These are phyloP conservation scores for Fusarium caatingaense DNA, from an alignment of 2,329 filamentous ascomycete species.

Conservation along the genomic window DNA sequence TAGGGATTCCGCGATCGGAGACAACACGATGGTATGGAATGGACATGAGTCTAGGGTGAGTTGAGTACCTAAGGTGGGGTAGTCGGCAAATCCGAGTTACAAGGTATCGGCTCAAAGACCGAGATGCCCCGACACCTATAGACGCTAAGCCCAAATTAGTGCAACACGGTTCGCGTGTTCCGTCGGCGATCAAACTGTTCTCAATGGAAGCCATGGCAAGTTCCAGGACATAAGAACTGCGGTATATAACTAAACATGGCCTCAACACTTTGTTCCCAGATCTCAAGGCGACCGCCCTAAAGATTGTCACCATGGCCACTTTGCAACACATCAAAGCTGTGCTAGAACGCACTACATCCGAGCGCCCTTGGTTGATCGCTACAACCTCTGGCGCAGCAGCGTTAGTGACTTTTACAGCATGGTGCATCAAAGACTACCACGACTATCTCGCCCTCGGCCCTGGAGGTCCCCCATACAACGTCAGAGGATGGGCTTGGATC, in stretches of 20 bases:
- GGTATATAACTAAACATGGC: not conserved
- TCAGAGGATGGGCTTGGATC: not conserved
- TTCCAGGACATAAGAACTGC: not conserved
- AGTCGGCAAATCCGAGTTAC: not conserved
- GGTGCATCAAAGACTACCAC: not conserved
- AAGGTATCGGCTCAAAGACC: not conserved
- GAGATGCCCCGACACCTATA: not conserved
- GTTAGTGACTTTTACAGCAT: not conserved
- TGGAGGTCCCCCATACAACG: not conserved
- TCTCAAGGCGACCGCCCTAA: not conserved
- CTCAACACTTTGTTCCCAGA: not conserved
- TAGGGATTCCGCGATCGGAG: not conserved
- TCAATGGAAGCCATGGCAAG: not conserved
- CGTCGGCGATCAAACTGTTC: not conserved
- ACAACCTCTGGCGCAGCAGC: not conserved
- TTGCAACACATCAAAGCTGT: not conserved
- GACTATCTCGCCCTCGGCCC: not conserved
- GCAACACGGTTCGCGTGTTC: not conserved
- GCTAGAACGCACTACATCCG: fast-evolving
- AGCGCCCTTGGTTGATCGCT: not conserved
- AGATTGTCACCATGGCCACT: not conserved
- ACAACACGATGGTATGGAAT: not conserved
- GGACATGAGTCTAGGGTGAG: not conserved
- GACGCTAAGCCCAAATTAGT: not conserved
- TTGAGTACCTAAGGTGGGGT: not conserved